Percentiles rank a stretch among this genome's conserved stretches.
These are phyloP conservation scores for Dioscorea cayenensis DNA, from an alignment of 116 monocot species.

Conservation along the genomic window DNA sequence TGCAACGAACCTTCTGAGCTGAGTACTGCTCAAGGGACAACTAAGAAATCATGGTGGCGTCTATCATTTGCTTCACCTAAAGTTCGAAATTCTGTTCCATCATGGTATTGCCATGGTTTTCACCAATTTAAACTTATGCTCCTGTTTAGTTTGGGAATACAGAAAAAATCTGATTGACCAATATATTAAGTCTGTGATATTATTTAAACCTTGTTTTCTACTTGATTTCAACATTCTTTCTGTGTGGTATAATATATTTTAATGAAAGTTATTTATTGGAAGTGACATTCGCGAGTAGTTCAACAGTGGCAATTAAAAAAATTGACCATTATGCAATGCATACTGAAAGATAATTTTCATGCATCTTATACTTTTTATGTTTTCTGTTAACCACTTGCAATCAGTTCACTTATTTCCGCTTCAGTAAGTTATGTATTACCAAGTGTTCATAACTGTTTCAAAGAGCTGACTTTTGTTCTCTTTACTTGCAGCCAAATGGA, in stretches of 20 bases:
- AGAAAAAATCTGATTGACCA: no score
- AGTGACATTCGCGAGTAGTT: no score
- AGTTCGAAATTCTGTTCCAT: slow-evolving; percentile 27
- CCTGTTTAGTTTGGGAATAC: not conserved
- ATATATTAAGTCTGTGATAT: no score
- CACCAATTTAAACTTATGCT: not conserved
- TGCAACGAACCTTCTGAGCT: slow-evolving; percentile 23
- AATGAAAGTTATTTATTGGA: no score
- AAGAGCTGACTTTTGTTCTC: not conserved
- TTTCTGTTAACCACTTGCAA: no score
- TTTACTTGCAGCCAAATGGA: slow-evolving; percentile 51
- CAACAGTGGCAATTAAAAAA: no score
- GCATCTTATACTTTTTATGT: no score
- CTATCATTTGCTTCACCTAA: slow-evolving; percentile 83
- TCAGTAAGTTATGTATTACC: not conserved
- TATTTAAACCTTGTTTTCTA: no score
- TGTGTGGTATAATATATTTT: no score
- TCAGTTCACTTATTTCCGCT: not conserved
- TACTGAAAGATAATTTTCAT: no score
- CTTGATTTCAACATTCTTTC: no score
- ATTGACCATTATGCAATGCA: no score
- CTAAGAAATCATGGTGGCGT: slow-evolving; percentile 66
- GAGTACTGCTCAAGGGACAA: slow-evolving; percentile 18
- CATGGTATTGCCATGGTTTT: slow-evolving; percentile 23
- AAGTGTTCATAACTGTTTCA: not conserved